Evolutionary conservation across 805 yeast species (phyloP).

Genomic region (Scheffersomyces spartinae): DNA sequence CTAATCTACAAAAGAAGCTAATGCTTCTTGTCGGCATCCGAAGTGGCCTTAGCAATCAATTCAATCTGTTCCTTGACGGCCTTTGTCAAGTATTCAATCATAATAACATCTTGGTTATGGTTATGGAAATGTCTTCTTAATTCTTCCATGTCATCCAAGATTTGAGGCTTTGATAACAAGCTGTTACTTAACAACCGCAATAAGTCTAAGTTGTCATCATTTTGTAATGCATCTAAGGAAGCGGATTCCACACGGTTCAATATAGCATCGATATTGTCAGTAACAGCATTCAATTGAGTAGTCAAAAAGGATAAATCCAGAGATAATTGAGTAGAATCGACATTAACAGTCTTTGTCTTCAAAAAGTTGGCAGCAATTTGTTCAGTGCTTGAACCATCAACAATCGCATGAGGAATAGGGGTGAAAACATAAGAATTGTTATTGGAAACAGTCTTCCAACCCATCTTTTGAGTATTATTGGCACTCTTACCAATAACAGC

Average conservation of each 20-base stretch:
- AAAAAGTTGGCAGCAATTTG: too few species aligned
- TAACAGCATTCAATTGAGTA: slow-evolving; percentile 34
- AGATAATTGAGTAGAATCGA: too few species aligned
- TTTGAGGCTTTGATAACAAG: slow-evolving; percentile 39
- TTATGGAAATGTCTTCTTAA: slow-evolving; percentile 52
- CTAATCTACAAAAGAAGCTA: too few species aligned
- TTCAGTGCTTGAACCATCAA: slow-evolving; percentile 45
- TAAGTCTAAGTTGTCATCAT: slow-evolving; percentile 42
- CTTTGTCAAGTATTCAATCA: slow-evolving; percentile 73
- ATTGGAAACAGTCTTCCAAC: slow-evolving; percentile 26
- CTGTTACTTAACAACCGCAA: slow-evolving; percentile 56
- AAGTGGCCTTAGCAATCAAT: slow-evolving; percentile 45
- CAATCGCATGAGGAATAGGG: slow-evolving; percentile 59
- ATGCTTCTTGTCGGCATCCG: slow-evolving; percentile 9
- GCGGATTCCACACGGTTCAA: too few species aligned
- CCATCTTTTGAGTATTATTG: slow-evolving; percentile 11
- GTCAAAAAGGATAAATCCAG: slow-evolving; percentile 36
- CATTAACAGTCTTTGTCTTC: too few species aligned
- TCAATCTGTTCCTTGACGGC: slow-evolving; percentile 80
- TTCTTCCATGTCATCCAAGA: slow-evolving; percentile 37
- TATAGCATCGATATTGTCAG: slow-evolving; percentile 33
- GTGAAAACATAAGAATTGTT: slow-evolving; percentile 50
- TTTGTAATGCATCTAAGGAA: too few species aligned
- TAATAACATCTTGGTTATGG: slow-evolving; percentile 68
- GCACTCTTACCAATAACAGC: slow-evolving; percentile 54